These are phyloP conservation scores for Fusarium sp. DNA, from an alignment of 2,329 filamentous ascomycete species.

Conservation along the genomic window DNA sequence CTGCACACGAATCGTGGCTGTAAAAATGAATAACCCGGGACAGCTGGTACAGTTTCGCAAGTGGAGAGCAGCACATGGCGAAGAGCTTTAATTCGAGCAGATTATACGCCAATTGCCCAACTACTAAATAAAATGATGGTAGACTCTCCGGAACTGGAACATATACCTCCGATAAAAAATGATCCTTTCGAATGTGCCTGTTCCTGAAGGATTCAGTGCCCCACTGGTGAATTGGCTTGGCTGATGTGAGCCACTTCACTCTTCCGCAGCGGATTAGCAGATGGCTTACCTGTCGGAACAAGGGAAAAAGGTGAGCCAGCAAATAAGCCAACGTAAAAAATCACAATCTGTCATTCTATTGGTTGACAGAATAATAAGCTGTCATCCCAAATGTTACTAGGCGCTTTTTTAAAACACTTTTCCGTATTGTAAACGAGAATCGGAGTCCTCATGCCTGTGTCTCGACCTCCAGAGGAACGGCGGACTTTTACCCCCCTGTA, in stretches of 20 bases:
- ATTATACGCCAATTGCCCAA: too few relatives aligned
- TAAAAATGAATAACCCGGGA: neutral
- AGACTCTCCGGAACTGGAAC: neutral
- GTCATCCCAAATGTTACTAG: neutral
- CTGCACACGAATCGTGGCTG: rapidly evolving
- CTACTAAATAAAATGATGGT: neutral
- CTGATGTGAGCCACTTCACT: neutral
- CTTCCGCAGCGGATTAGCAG: neutral
- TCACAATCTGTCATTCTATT: neutral
- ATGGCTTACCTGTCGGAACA: neutral
- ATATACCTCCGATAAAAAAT: neutral
- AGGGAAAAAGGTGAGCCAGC: neutral
- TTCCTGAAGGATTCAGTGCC: neutral
- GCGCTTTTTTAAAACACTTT: neutral
- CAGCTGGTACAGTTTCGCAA: neutral
- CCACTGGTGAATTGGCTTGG: neutral
- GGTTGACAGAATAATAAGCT: neutral
- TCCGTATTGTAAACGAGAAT: neutral
- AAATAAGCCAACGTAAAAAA: neutral
- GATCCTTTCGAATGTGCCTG: neutral
- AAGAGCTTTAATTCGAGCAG: neutral
- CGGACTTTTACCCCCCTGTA: neutral
- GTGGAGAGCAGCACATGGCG: neutral
- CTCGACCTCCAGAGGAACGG: neutral
- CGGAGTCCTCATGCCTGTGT: too few relatives aligned